phyloP scores from a whole-genome alignment of 768 basidiomycete genomes.

The Mycena rebaudengoi region DNA sequence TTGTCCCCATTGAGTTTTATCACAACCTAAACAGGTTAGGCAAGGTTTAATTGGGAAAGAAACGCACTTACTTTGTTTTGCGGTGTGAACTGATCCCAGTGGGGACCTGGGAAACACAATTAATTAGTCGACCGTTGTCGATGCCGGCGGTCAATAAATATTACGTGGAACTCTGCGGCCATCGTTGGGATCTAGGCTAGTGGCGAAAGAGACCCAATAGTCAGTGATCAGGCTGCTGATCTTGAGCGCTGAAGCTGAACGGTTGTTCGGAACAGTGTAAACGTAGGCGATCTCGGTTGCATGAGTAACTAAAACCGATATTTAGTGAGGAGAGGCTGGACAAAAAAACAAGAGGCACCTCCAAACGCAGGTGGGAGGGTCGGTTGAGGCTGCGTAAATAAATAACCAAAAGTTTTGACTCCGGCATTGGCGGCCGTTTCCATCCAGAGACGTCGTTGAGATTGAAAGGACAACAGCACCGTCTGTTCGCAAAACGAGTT shows the following conservation, averaged over 20 bases:
- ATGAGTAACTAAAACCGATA: constrained; percentile 38
- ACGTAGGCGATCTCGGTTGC: constrained; percentile 45
- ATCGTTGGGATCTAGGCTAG: constrained; percentile 50
- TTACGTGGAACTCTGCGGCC: constrained; percentile 41
- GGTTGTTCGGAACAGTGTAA: constrained; percentile 39
- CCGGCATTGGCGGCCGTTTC: constrained; percentile 49
- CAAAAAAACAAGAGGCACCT: constrained; percentile 32
- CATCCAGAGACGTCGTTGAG: constrained; percentile 49
- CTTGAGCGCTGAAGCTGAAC: constrained; percentile 31
- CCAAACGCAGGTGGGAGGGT: constrained; percentile 31
- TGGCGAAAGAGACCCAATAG: constrained; percentile 54
- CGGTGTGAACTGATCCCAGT: constrained; percentile 12
- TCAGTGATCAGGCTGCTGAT: constrained; percentile 48
- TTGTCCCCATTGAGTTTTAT: constrained; percentile 47
- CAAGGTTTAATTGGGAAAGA: background rate
- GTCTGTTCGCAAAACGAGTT: constrained; percentile 21
- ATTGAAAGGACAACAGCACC: constrained; percentile 50
- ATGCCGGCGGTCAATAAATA: too few species aligned
- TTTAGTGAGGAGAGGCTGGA: background rate
- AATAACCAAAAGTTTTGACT: constrained; percentile 52
- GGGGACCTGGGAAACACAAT: background rate
- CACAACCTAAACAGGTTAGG: constrained; percentile 32
- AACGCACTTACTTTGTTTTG: background rate
- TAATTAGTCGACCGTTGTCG: too few species aligned
- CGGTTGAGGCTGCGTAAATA: constrained; percentile 50